Evolutionary conservation across 768 basidiomycete genomes (phyloP), one percentile per base, ranked within the genome.

Genomic region (Mycena sanguinolenta): DNA sequence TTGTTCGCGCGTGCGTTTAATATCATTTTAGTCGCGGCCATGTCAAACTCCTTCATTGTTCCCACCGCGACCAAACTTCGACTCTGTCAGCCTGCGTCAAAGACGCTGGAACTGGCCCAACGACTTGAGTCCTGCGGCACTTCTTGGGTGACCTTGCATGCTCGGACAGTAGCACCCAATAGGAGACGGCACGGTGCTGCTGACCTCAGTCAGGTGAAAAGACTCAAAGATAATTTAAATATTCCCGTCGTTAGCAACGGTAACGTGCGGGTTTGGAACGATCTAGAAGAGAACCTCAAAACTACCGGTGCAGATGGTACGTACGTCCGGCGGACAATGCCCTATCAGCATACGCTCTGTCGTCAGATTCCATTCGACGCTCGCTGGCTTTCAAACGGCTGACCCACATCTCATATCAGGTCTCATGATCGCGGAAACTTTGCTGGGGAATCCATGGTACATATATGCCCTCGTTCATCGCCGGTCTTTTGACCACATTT

Each of bases 341-440:
- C n/a, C n/a, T n/a, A n/a, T n/a, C n/a, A n/a, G n/a, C n/a, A n/a
- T n/a, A n/a, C n/a, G n/a, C n/a, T n/a, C n/a, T n/a, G n/a, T n/a
- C n/a, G n/a, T n/a, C n/a, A n/a, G n/a, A n/a, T n/a, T n/a, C n/a
- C n/a, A n/a, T n/a, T n/a, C n/a, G n/a, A n/a, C n/a, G n/a, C n/a
- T n/a, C n/a, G n/a, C n/a, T n/a, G n/a, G n/a, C n/a, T n/a, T n/a
- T n/a, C n/a, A n/a, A n/a, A n/a, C n/a, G n/a, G n/a, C n/a, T n/a
- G n/a, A n/a, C n/a, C n/a, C n/a, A n/a, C n/a, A n/a, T n/a, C n/a
- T n/a, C n/a, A n/a, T n/a, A n/a, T n/a, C n/a, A n/a, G n/a, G n/a
- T 12, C 77, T 91, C 63, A 95, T 95, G 94, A 91, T 94, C 1
- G 94, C 92, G 12, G 93, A 95, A 76, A 87, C 88, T n/a, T 79